Evolutionary conservation across 352 stramenopile species (phyloP).

Genomic region (Phytophthora constricta): DNA sequence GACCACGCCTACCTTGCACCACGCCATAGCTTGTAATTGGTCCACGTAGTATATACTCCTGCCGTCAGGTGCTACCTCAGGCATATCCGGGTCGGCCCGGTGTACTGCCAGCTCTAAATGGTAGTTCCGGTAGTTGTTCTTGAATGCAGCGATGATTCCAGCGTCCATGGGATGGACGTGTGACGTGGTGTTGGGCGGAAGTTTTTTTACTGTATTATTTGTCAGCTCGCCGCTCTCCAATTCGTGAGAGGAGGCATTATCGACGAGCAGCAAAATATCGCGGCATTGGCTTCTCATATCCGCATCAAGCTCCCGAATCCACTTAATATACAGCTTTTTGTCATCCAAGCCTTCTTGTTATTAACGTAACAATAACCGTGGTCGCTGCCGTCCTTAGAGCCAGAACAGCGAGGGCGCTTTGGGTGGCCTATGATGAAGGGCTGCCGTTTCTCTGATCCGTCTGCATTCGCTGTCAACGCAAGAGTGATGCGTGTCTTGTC

Average conservation of each 20-base stretch:
- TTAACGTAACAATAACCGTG: neutral
- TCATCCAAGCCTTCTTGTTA: constrained; percentile 5
- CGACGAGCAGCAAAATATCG: neutral
- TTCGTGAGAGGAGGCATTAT: neutral
- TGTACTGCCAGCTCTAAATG: neutral
- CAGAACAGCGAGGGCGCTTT: neutral
- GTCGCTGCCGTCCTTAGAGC: neutral
- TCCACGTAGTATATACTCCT: constrained; percentile 6
- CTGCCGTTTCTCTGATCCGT: neutral
- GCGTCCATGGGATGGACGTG: neutral
- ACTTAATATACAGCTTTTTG: neutral
- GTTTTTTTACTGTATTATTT: neutral
- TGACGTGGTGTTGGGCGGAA: constrained; percentile 1
- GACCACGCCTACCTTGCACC: neutral
- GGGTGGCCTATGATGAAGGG: neutral
- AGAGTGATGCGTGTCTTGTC: neutral
- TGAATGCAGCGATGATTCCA: neutral
- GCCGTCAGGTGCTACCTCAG: neutral
- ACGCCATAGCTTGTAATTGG: neutral
- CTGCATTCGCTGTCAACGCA: neutral
- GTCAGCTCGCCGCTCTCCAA: neutral
- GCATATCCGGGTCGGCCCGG: neutral
- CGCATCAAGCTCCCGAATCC: neutral
- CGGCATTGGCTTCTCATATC: neutral
- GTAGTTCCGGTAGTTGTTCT: neutral